Evolutionary conservation across 2,329 filamentous ascomycete species (phyloP).

Genomic region (Beauveria varroae): DNA sequence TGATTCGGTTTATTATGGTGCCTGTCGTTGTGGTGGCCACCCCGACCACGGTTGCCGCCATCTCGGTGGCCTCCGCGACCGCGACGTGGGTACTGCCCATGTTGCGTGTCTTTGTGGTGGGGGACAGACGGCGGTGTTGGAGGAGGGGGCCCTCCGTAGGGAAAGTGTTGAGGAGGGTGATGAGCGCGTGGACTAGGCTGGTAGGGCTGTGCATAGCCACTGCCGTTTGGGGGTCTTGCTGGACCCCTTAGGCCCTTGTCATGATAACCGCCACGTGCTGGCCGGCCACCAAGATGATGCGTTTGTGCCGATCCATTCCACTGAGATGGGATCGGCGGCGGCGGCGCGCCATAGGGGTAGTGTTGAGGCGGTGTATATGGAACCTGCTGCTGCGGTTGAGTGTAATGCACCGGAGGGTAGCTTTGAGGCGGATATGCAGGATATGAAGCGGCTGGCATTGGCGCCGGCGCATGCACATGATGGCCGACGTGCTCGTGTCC

Average conservation of each 20-base stretch:
- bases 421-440: slow-evolving; percentile 52
- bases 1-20: slow-evolving; percentile 29
- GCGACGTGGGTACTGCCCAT: slow-evolving; percentile 27
- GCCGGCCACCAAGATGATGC: slow-evolving; percentile 28
- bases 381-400: slow-evolving; percentile 34
- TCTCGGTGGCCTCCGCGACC: slow-evolving; percentile 28
- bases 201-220: slow-evolving; percentile 31
- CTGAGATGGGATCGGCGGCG: slow-evolving; percentile 27
- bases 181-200: slow-evolving; percentile 30
- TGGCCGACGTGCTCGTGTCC: slow-evolving; percentile 31
- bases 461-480: slow-evolving; percentile 37
- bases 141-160: slow-evolving; percentile 32
- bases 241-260: slow-evolving; percentile 31
- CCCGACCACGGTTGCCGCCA: slow-evolving; percentile 29
- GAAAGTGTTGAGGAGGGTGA: slow-evolving; percentile 25
- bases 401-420: slow-evolving; percentile 36
- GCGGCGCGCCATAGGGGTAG: slow-evolving; percentile 31
- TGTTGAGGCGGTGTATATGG: slow-evolving; percentile 34
- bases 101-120: slow-evolving; percentile 27
- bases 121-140: slow-evolving; percentile 27
- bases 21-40: slow-evolving; percentile 39
- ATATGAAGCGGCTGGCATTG: slow-evolving; percentile 46
- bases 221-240: slow-evolving; percentile 16
- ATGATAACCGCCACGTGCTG: slow-evolving; percentile 35
- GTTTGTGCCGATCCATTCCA: slow-evolving; percentile 28